Base-by-base conservation (phyloP, 1,284 basidiomycete species). In the Schizophyllum commune region DNA sequence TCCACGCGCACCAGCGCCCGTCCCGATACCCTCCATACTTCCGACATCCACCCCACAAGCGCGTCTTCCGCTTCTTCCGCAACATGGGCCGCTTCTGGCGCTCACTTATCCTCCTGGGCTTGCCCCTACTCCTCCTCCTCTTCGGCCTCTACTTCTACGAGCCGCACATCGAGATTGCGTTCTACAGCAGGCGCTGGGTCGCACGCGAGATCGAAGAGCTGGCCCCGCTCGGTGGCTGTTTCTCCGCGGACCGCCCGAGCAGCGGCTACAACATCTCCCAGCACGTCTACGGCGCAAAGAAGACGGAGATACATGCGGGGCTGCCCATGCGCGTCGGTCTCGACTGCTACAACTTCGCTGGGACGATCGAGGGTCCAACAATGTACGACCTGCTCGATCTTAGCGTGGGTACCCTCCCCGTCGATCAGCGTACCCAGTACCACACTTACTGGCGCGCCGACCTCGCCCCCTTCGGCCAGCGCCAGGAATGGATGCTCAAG, bases 401-500 rank as follows among this genome's bases (percentile, higher is more conserved):
- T 67, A 60, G 57, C 55, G 60, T 61, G 19, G 5, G 61, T 5
- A 64, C 68, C 56, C 64, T 78, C 11, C 65, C 71, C 8, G 69
- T 75, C 17, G 76, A 82, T 56, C 73, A 82, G 61, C 78, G 82
- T 17, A 81, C 82, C 4, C 81, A 84, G 59, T 95, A 85, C 71
- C 94, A 97, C 74, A 90, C 92, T 0, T 96, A 96, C 71, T 96
- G 94, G 94, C 82, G 94, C 11, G 81, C 81, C 47, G 94, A 97
- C 74, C 83, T 97, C 52, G 83, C 83, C 1, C 78, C 85, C 0
- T 89, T 97, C 65, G 84, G 83, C 2, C 79, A 82, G 56, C 82
- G 94, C 19, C 94, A 98, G 71, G 89, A 92, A 65, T 87, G 84
- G 74, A 92, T 95, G 79, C 80, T 98, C 69, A 88, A 89, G 68